Conservation (phyloP, 139 green algal genomes). For the Zygnema cylindricum region DNA sequence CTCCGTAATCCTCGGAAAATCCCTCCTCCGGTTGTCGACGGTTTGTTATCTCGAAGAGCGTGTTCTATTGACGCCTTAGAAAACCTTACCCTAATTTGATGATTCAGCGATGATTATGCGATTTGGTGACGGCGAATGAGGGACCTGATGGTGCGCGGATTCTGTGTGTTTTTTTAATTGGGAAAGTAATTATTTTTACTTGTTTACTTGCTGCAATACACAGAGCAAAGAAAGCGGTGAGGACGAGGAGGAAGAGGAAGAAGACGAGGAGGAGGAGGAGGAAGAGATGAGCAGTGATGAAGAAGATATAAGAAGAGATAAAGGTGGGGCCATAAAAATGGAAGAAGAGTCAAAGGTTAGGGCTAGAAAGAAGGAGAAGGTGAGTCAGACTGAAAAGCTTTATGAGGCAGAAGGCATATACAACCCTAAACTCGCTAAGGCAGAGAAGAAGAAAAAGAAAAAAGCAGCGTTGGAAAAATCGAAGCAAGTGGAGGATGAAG, state of each 20-base stretch:
- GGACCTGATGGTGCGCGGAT: too few species aligned
- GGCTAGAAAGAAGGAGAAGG: slow-evolving; percentile 29
- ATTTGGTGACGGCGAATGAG: too few species aligned
- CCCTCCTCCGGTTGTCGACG: too few species aligned
- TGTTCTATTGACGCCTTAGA: too few species aligned
- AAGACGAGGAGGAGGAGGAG: slow-evolving; percentile 51
- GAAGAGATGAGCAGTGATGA: neutral
- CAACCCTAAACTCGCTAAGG: slow-evolving; percentile 53
- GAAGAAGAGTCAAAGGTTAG: slow-evolving; percentile 38
- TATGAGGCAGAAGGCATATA: slow-evolving; percentile 57
- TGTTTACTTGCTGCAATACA: too few species aligned
- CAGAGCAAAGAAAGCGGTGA: too few species aligned
- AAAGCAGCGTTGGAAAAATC: slow-evolving; percentile 36
- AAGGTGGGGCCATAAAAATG: slow-evolving; percentile 15
- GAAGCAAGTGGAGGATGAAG: neutral
- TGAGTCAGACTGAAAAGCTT: slow-evolving; percentile 46
- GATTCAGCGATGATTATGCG: too few species aligned
- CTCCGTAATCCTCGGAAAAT: too few species aligned
- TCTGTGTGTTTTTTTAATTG: too few species aligned
- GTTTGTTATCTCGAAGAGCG: too few species aligned
- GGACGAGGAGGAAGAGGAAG: slow-evolving; percentile 33
- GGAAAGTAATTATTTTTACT: too few species aligned
- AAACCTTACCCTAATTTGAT: too few species aligned
- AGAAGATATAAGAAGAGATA: neutral
- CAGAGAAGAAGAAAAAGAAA: slow-evolving; percentile 56